Conservation (phyloP, 2,329 filamentous ascomycete genomes). For the Orbilia javanica region DNA sequence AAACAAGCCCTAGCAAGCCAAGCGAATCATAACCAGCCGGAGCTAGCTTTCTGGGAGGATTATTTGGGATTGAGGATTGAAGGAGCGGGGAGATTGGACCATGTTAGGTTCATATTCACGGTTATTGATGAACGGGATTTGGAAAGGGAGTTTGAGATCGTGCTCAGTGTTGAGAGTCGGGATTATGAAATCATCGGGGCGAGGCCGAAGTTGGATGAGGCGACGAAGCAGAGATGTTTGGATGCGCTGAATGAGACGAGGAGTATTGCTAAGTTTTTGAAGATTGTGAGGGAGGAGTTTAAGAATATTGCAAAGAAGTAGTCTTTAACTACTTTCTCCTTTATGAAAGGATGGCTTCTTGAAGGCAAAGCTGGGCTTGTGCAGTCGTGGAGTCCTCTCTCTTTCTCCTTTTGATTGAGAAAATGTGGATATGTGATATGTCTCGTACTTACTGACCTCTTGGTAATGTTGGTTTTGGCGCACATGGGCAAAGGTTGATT, state of each 20-base stretch:
- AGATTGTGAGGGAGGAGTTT: slow-evolving; percentile 85
- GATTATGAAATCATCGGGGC: slow-evolving; percentile 88
- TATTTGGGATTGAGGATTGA: slow-evolving; percentile 91
- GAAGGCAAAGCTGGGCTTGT: slow-evolving; percentile 31
- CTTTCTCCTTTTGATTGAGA: background rate
- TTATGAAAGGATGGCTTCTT: background rate
- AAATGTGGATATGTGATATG: background rate
- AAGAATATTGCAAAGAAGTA: slow-evolving; percentile 66
- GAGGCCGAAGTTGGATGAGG: slow-evolving; percentile 83
- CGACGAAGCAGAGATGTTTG: slow-evolving; percentile 80
- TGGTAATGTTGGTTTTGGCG: slow-evolving; percentile 8
- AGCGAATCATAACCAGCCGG: slow-evolving; percentile 87
- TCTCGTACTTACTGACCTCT: too few relatives aligned
- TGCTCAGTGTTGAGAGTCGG: slow-evolving; percentile 81
- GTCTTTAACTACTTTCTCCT: background rate
- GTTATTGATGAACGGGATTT: slow-evolving; percentile 88
- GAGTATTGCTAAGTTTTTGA: slow-evolving; percentile 78
- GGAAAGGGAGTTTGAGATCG: slow-evolving; percentile 93
- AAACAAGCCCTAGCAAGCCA: slow-evolving; percentile 81
- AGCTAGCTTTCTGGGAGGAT: slow-evolving; percentile 95
- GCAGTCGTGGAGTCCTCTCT: background rate
- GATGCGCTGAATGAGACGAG: slow-evolving; percentile 84
- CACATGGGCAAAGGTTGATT: background rate
- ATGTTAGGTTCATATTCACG: slow-evolving; percentile 88
- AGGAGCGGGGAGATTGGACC: slow-evolving; percentile 84